Evolutionary conservation across 1,284 basidiomycete species (phyloP).

Genomic region (Ganoderma sp.): DNA sequence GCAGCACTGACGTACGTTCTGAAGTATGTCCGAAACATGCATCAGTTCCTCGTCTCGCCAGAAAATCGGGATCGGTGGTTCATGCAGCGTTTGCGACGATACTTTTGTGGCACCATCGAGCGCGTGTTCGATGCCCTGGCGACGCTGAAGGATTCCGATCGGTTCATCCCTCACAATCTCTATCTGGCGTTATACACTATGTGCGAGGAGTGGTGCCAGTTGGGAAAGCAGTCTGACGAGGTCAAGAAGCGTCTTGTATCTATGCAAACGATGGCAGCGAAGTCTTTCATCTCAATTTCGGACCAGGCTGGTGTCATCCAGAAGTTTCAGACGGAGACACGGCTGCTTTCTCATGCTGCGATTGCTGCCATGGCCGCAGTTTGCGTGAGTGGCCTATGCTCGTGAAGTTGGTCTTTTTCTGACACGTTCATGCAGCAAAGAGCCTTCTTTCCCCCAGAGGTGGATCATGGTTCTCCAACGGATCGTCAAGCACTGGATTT

Average conservation of each 20-base stretch:
- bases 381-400: conserved; percentile 60
- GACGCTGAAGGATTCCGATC: conserved; percentile 74
- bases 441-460: conserved; percentile 72
- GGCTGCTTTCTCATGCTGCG: conserved; percentile 76
- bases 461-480: conserved; percentile 63
- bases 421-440: conserved; percentile 56
- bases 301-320: conserved; percentile 62
- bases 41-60: conserved; percentile 73
- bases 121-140: conserved; percentile 83
- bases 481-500: conserved; percentile 55
- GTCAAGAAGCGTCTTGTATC: conserved; percentile 76
- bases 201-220: conserved; percentile 94
- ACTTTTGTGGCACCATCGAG: conserved; percentile 90
- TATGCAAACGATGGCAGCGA: conserved; percentile 77
- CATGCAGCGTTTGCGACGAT: conserved; percentile 83
- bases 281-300: conserved; percentile 53
- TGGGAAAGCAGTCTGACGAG: conserved; percentile 77
- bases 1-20: conserved; percentile 81
- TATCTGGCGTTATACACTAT: conserved; percentile 84
- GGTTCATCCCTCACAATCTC: conserved; percentile 78
- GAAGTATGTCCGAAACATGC: conserved; percentile 86
- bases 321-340: conserved; percentile 76
- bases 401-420: conserved; percentile 13
- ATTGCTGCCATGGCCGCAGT: conserved; percentile 86
- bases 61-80: conserved; percentile 82